Conservation (phyloP, 768 basidiomycete species). For the Paxillus ammoniavirescens region DNA sequence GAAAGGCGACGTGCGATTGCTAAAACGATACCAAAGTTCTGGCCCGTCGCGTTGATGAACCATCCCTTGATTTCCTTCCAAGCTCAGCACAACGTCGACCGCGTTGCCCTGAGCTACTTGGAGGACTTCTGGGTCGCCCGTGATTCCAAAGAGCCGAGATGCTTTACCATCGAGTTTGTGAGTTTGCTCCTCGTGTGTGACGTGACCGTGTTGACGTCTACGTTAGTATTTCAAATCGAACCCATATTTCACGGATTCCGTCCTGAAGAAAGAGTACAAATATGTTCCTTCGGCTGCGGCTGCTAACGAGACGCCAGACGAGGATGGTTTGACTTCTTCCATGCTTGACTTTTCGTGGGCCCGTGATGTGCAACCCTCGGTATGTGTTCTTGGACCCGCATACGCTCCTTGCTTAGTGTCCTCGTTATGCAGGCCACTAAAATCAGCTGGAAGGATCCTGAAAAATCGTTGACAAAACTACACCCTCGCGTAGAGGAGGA, state of each 20-base stretch:
- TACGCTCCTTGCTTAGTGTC: not conserved
- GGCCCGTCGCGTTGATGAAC: slow-evolving; percentile 85
- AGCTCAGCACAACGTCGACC: slow-evolving; percentile 72
- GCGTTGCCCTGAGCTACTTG: slow-evolving; percentile 77
- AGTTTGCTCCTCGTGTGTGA: slow-evolving; percentile 33
- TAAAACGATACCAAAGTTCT: slow-evolving; percentile 74
- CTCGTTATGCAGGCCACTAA: slow-evolving; percentile 47
- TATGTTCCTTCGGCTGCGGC: slow-evolving; percentile 55
- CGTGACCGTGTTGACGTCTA: slow-evolving; percentile 2
- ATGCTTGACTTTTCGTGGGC: slow-evolving; percentile 84
- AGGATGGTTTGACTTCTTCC: slow-evolving; percentile 70
- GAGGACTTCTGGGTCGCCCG: slow-evolving; percentile 84
- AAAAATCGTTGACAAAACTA: slow-evolving; percentile 73
- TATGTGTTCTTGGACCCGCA: slow-evolving; percentile 32
- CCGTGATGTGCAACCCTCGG: slow-evolving; percentile 65
- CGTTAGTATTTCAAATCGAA: slow-evolving; percentile 80
- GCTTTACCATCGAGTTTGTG: slow-evolving; percentile 88
- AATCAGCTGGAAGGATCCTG: slow-evolving; percentile 80
- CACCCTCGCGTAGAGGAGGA: slow-evolving; percentile 67
- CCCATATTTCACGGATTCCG: slow-evolving; percentile 73
- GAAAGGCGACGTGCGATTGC: slow-evolving; percentile 66
- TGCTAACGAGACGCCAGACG: slow-evolving; percentile 58
- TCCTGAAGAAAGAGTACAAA: slow-evolving; percentile 83
- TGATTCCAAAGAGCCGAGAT: slow-evolving; percentile 70
- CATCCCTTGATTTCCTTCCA: slow-evolving; percentile 60